Evolutionary conservation across 164 flowering plant species (phyloP).

Genomic region (Magnolia kwangsiensis): DNA sequence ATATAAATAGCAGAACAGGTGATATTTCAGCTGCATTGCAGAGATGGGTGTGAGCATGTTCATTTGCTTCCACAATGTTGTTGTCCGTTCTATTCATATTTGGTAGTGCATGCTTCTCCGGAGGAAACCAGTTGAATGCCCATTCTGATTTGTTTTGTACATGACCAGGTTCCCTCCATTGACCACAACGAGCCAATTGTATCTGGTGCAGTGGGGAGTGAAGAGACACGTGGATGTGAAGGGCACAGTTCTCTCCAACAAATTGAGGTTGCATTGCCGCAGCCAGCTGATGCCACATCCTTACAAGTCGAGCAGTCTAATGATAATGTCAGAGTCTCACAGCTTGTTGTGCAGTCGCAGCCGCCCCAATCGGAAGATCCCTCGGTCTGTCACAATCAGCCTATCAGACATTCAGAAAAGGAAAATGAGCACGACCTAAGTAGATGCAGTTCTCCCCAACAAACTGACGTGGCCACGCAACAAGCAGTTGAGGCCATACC

Average conservation of each 20-base stretch:
- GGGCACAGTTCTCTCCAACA: conserved; percentile 5
- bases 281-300: background rate
- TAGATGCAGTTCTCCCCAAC: background rate
- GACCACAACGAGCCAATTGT: conserved; percentile 10
- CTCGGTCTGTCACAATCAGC: conserved; percentile 4
- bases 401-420: background rate
- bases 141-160: background rate
- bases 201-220: conserved; percentile 12
- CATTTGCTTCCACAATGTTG: no score
- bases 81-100: no score
- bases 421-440: background rate
- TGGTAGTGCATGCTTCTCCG: no score
- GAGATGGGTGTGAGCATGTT: no score
- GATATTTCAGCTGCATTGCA: no score
- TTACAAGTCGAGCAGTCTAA: conserved; percentile 1
- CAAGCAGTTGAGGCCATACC: conserved; percentile 6
- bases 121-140: background rate
- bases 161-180: conserved; percentile 16
- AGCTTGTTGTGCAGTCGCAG: conserved; percentile 10
- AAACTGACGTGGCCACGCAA: background rate
- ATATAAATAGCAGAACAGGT: no score
- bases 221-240: conserved; percentile 9
- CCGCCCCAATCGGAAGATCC: conserved; percentile 3
- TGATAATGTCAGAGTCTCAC: background rate
- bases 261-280: background rate